Conservation (phyloP, 306 rosid species). For the Medicago ruthenica region DNA sequence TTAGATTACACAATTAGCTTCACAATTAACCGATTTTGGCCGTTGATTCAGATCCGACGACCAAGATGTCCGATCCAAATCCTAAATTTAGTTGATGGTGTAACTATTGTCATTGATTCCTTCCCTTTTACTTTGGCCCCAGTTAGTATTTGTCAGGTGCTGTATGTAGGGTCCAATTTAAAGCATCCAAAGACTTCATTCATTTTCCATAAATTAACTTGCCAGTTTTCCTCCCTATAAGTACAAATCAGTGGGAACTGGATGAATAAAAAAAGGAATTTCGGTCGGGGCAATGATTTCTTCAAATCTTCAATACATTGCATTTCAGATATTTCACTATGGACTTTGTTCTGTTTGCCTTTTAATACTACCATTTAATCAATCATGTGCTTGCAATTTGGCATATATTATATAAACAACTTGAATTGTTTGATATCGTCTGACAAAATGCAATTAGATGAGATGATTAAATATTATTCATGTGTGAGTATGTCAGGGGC, state of each 20-base stretch:
- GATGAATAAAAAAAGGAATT: conserved; percentile 1
- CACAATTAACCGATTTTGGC: too few species aligned
- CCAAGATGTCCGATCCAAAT: too few species aligned
- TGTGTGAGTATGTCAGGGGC: conserved; percentile 2
- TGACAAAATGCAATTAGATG: background rate
- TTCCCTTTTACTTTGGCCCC: conserved; percentile 27
- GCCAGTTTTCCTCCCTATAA: conserved; percentile 40
- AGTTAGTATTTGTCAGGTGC: conserved; percentile 27
- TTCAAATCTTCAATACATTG: conserved; percentile 16
- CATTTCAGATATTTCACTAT: conserved; percentile 23
- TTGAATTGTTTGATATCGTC: background rate
- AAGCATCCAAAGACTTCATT: conserved; percentile 42
- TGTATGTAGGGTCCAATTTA: conserved; percentile 45
- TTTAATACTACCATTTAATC: conserved; percentile 3
- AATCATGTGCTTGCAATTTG: background rate
- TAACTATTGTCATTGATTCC: conserved; percentile 23
- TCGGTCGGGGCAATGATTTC: conserved; percentile 13
- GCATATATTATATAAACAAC: background rate
- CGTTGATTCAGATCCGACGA: too few species aligned
- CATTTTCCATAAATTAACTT: conserved; percentile 36
- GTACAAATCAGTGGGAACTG: conserved; percentile 33
- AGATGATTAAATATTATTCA: background rate
- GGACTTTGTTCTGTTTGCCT: conserved; percentile 27
- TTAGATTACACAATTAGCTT: too few species aligned
- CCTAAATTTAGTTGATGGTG: conserved; percentile 4